phyloP scores from a whole-genome alignment of 2,329 filamentous ascomycete species.

The Xylariales sp. region DNA sequence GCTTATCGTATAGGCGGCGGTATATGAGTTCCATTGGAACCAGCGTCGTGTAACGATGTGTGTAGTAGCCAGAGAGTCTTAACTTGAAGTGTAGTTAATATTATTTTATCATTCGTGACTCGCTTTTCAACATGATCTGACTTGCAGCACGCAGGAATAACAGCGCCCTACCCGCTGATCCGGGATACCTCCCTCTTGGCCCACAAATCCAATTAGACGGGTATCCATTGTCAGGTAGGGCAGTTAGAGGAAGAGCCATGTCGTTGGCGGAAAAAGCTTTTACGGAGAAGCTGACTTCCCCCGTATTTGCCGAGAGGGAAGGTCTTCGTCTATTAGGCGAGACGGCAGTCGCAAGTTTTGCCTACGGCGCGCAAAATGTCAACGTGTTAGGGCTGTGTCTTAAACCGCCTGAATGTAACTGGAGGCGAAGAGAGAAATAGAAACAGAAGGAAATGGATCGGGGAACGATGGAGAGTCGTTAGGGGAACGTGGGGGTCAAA shows the following conservation, averaged over 20 bases:
- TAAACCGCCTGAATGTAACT: constrained; percentile 4
- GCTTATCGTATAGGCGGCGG: constrained; percentile 1
- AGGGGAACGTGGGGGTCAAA: constrained; percentile 28
- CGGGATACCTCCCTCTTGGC: constrained; percentile 26
- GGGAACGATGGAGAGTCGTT: not conserved
- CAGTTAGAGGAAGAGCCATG: constrained; percentile 19
- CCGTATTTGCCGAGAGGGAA: constrained; percentile 16
- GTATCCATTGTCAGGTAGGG: constrained; percentile 22
- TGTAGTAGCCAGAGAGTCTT: constrained; percentile 7
- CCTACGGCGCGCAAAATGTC: constrained; percentile 2
- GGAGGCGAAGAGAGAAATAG: constrained; percentile 11
- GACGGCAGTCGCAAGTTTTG: constrained; percentile 8
- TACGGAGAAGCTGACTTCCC: constrained; percentile 13
- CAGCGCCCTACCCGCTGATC: constrained; percentile 32
- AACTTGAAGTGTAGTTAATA: constrained; percentile 10
- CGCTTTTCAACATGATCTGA: constrained; percentile 14
- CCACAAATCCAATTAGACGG: constrained; percentile 34
- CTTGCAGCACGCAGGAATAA: constrained; percentile 16
- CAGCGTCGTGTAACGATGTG: constrained; percentile 18
- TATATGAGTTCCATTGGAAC: constrained; percentile 20
- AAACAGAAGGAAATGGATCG: constrained; percentile 7
- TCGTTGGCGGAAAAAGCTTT: constrained; percentile 36
- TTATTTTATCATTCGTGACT: constrained; percentile 24
- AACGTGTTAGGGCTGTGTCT: constrained; percentile 1
- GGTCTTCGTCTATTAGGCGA: constrained; percentile 16